phyloP scores from a whole-genome alignment of 1,284 basidiomycete genomes.

The Ustilago vetiveriae region DNA sequence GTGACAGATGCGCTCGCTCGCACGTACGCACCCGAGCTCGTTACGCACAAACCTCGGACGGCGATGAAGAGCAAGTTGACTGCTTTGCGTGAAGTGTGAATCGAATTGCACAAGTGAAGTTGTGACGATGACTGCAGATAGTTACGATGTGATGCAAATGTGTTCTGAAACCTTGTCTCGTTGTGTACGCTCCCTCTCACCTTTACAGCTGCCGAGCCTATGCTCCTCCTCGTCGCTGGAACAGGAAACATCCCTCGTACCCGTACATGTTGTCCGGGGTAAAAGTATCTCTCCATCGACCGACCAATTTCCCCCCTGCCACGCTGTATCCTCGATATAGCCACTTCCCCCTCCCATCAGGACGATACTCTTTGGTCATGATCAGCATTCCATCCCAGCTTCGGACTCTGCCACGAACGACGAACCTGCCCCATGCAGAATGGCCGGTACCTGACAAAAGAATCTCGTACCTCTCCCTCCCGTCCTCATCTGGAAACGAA shows the following conservation, averaged over 20 bases:
- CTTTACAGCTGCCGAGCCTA: background rate
- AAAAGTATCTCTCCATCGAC: slow-evolving; percentile 68
- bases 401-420: slow-evolving; percentile 70
- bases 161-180: no score
- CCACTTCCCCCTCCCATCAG: slow-evolving; percentile 70
- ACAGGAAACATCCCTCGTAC: slow-evolving; percentile 63
- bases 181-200: no score
- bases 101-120: no score
- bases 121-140: no score
- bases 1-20: no score
- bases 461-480: slow-evolving; percentile 65
- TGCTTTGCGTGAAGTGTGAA: no score
- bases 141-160: no score
- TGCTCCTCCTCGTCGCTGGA: slow-evolving; percentile 30
- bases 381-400: slow-evolving; percentile 71
- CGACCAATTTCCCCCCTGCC: slow-evolving; percentile 60
- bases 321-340: slow-evolving; percentile 70
- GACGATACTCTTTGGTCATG: slow-evolving; percentile 71
- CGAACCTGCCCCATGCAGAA: slow-evolving; percentile 71
- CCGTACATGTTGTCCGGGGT: slow-evolving; percentile 66
- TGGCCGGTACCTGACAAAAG: slow-evolving; percentile 70
- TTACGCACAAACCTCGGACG: no score
- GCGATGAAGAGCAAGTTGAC: no score
- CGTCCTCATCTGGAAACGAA: slow-evolving; percentile 38
- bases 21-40: no score